Percentiles rank a stretch among this genome's conserved stretches.
These are phyloP conservation scores for Herpotrichia juniperi DNA, from an alignment of 2,329 filamentous ascomycete genomes.

Conservation along the genomic window DNA sequence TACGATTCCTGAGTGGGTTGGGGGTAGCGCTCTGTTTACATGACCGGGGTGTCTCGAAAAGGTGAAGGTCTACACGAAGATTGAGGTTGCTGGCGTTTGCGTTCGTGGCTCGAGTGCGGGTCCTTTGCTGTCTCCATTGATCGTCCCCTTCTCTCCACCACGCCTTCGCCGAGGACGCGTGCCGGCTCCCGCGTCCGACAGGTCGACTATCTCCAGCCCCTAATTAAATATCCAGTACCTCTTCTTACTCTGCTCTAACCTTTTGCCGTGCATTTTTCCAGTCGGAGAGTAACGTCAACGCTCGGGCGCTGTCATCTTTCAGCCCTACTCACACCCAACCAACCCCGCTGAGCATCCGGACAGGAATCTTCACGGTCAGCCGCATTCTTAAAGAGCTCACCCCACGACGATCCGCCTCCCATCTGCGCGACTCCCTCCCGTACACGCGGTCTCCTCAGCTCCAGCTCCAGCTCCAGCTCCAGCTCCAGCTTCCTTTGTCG, in stretches of 20 bases:
- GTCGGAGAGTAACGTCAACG: neutral
- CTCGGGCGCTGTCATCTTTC: conserved; percentile 17
- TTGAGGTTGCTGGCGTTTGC: neutral
- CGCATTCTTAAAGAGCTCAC: conserved; percentile 18
- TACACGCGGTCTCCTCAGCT: neutral
- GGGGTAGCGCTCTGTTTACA: neutral
- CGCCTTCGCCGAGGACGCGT: neutral
- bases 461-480: neutral
- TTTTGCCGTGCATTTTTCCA: neutral
- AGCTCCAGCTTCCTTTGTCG: neutral
- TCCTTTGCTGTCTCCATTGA: neutral
- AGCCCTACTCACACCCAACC: conserved; percentile 21
- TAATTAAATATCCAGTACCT: neutral
- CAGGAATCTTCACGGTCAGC: conserved; percentile 22
- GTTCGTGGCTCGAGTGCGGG: conserved; percentile 8
- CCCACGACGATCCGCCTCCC: neutral
- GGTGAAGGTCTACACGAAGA: neutral
- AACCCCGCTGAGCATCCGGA: conserved; percentile 10
- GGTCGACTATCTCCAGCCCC: neutral
- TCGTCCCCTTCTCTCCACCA: neutral
- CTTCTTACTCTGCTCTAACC: neutral
- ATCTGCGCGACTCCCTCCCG: neutral
- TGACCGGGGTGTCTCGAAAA: neutral
- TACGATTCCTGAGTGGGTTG: neutral
- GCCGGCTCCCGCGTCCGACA: neutral